phyloP scores from a whole-genome alignment of 2,329 filamentous ascomycete species.

The Ophiocordyceps polyrhachis-furcata region DNA sequence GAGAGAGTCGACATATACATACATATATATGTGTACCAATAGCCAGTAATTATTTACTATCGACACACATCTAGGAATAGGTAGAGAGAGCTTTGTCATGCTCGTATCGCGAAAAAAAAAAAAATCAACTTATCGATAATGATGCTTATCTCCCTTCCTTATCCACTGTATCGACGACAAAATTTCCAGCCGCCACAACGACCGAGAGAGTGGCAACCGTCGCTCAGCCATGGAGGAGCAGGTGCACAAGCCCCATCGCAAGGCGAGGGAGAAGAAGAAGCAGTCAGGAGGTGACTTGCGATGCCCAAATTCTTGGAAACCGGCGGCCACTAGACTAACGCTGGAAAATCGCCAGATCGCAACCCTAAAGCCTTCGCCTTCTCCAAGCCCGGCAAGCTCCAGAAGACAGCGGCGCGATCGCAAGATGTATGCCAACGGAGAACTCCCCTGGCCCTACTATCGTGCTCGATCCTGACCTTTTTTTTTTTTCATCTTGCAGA shows the following conservation, averaged over 20 bases:
- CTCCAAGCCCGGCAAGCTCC: conserved; percentile 61
- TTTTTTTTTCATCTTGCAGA: conserved; percentile 23
- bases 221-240: conserved; percentile 54
- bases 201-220: background rate
- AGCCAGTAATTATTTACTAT: no score
- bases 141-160: background rate
- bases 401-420: conserved; percentile 54
- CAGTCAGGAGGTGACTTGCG: conserved; percentile 33
- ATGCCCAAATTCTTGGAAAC: background rate
- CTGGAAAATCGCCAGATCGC: conserved; percentile 26
- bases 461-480: background rate
- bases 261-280: conserved; percentile 75
- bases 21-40: background rate
- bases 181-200: background rate
- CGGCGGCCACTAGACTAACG: conserved; percentile 6
- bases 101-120: background rate
- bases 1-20: background rate
- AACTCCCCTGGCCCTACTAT: background rate
- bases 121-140: background rate
- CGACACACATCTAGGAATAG: no score
- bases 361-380: conserved; percentile 88
- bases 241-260: conserved; percentile 67
- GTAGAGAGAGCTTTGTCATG: no score
- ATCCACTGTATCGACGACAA: background rate
- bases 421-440: conserved; percentile 39